Percentiles rank a stretch among this genome's conserved stretches.
phyloP scores from a whole-genome alignment of 805 yeast genomes.

The Candida sonorensis region DNA sequence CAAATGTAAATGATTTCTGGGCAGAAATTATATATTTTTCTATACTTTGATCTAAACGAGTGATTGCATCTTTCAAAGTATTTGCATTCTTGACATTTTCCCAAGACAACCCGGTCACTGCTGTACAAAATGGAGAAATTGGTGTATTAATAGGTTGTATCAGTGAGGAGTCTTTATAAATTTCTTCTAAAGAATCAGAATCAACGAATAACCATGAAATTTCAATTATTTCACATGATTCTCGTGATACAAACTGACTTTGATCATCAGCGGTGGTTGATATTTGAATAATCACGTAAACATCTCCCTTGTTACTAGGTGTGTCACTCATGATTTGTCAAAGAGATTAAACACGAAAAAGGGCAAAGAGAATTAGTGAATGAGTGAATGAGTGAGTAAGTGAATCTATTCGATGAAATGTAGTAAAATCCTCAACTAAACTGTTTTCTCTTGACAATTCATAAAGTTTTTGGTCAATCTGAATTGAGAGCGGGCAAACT shows the following conservation, averaged over 20 bases:
- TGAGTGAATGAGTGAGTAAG: no score
- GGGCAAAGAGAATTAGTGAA: no score
- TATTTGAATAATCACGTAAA: slow-evolving; percentile 54
- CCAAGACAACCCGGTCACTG: slow-evolving; percentile 49
- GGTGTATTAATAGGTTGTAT: slow-evolving; percentile 63
- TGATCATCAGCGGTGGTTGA: slow-evolving; percentile 65
- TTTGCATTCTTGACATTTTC: slow-evolving; percentile 53
- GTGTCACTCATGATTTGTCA: no score
- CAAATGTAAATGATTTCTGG: slow-evolving; percentile 52
- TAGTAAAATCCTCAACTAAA: no score
- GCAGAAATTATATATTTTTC: slow-evolving; percentile 35
- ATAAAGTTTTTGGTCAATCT: no score
- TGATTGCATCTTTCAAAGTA: slow-evolving; percentile 57
- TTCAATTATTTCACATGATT: slow-evolving; percentile 61
- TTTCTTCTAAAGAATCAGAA: slow-evolving; percentile 39
- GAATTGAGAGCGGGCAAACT: no score
- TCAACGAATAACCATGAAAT: slow-evolving; percentile 63
- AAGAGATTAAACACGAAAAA: no score
- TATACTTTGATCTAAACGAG: slow-evolving; percentile 43
- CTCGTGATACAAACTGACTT: slow-evolving; percentile 51
- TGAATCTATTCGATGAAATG: no score
- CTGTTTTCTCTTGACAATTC: no score
- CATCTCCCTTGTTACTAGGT: slow-evolving; percentile 1
- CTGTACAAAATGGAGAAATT: slow-evolving; percentile 51
- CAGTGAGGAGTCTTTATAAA: slow-evolving; percentile 37